Conservation (phyloP, 176 grass and related monocot species). For the Musa beccarii region DNA sequence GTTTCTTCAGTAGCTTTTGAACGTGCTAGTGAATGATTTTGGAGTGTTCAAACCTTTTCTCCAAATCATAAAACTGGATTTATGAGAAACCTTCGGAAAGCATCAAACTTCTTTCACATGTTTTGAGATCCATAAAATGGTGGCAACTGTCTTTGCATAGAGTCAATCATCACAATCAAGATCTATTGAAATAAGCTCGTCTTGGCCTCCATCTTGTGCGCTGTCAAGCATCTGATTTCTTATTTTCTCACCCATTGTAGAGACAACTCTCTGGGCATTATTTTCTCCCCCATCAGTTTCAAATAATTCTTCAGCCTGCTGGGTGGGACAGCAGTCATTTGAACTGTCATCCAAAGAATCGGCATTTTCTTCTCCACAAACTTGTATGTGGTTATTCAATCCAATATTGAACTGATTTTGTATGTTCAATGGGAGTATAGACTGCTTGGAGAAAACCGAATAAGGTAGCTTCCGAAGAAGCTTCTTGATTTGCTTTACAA, state of each 20-base stretch:
- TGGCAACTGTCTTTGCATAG: conserved; percentile 24
- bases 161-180: conserved; percentile 20
- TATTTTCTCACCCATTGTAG: not conserved
- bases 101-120: not conserved
- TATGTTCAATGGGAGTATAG: conserved; percentile 3
- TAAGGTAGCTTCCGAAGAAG: conserved; percentile 41
- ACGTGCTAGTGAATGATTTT: not conserved
- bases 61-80: conserved; percentile 56
- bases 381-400: too few relatives aligned
- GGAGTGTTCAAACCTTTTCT: conserved; percentile 1
- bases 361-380: conserved; percentile 11
- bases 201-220: too few relatives aligned
- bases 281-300: not conserved
- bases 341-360: conserved; percentile 28
- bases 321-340: conserved; percentile 18
- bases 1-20: conserved; percentile 50
- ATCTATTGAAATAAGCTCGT: conserved; percentile 27
- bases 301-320: conserved; percentile 12
- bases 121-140: conserved; percentile 24
- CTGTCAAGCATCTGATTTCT: not conserved
- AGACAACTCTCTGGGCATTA: not conserved
- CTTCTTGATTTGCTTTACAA: conserved; percentile 31
- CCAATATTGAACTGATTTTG: conserved; percentile 16
- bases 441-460: conserved; percentile 1
- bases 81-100: not conserved